These are phyloP conservation scores for Nothophoma quercina DNA, from an alignment of 2,329 filamentous ascomycete species.

Conservation along the genomic window DNA sequence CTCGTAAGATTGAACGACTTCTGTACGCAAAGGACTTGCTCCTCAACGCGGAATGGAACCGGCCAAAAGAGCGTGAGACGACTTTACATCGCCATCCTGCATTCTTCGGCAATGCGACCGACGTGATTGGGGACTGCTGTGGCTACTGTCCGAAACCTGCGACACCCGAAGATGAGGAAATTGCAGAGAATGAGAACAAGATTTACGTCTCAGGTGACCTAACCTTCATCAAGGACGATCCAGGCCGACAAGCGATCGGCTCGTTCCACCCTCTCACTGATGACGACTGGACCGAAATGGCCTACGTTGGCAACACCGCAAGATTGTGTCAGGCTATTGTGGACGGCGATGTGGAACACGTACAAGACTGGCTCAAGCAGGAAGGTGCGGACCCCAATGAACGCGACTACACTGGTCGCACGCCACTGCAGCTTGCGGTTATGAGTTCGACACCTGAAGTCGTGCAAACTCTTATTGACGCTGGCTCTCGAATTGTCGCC, in stretches of 20 bases:
- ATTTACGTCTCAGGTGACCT: slow-evolving; percentile 78
- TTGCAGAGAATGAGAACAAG: slow-evolving; percentile 75
- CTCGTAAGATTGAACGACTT: slow-evolving; percentile 79
- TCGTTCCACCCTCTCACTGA: slow-evolving; percentile 83
- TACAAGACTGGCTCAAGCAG: slow-evolving; percentile 73
- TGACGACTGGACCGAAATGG: slow-evolving; percentile 90
- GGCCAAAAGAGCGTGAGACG: slow-evolving; percentile 74
- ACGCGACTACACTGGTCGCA: slow-evolving; percentile 68
- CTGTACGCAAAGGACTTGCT: slow-evolving; percentile 83
- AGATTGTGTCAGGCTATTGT: slow-evolving; percentile 83
- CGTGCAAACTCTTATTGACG: slow-evolving; percentile 74
- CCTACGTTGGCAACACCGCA: slow-evolving; percentile 81
- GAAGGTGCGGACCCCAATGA: slow-evolving; percentile 74
- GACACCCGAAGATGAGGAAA: slow-evolving; percentile 74
- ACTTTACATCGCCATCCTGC: slow-evolving; percentile 84
- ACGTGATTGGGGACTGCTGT: slow-evolving; percentile 83
- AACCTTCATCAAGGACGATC: slow-evolving; percentile 79
- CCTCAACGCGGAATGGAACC: slow-evolving; percentile 86
- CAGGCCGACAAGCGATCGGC: slow-evolving; percentile 76
- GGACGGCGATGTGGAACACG: slow-evolving; percentile 72
- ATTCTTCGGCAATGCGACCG: slow-evolving; percentile 76
- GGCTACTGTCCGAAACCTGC: slow-evolving; percentile 75
- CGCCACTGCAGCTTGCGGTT: slow-evolving; percentile 79
- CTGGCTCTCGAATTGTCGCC: slow-evolving; percentile 75
- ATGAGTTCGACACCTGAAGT: slow-evolving; percentile 73